phyloP scores from a whole-genome alignment of 106 monocot species.

The Amphibolis antarctica region DNA sequence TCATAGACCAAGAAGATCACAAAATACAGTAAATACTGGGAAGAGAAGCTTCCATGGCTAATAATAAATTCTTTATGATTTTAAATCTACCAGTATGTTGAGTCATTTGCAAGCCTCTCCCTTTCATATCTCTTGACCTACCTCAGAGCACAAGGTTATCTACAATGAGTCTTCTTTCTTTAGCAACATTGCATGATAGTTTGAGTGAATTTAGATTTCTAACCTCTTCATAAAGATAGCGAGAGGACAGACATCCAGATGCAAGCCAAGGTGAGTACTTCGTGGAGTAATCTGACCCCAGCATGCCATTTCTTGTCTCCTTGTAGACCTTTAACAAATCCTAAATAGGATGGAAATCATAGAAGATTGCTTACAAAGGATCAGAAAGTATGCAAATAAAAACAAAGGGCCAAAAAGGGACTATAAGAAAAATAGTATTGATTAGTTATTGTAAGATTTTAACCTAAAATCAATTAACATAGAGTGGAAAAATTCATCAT shows the following conservation, averaged over 20 bases:
- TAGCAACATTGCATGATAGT: neutral
- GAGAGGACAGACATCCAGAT: slow-evolving; percentile 78
- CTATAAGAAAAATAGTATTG: too few species aligned
- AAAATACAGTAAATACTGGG: neutral
- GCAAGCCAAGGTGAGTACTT: slow-evolving; percentile 98
- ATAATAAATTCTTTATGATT: neutral
- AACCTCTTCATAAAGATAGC: slow-evolving; percentile 90
- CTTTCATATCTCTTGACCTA: slow-evolving; percentile 95
- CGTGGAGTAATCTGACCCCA: slow-evolving; percentile 91
- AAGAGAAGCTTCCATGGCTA: neutral
- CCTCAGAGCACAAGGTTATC: neutral
- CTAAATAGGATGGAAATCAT: slow-evolving; percentile 16
- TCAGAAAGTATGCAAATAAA: neutral
- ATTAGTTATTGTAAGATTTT: too few species aligned
- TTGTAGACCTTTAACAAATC: slow-evolving; percentile 76
- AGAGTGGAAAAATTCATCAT: too few species aligned
- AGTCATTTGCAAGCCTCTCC: slow-evolving; percentile 73
- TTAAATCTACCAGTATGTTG: slow-evolving; percentile 77
- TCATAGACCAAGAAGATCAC: neutral
- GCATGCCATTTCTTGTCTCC: slow-evolving; percentile 92
- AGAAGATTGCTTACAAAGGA: neutral
- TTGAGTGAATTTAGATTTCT: neutral
- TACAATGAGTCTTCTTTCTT: neutral
- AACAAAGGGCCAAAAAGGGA: neutral
- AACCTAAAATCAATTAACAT: too few species aligned